Evolutionary conservation across 352 stramenopile genomes (phyloP).

Genomic region (Globisporangium cylindrosporum): DNA sequence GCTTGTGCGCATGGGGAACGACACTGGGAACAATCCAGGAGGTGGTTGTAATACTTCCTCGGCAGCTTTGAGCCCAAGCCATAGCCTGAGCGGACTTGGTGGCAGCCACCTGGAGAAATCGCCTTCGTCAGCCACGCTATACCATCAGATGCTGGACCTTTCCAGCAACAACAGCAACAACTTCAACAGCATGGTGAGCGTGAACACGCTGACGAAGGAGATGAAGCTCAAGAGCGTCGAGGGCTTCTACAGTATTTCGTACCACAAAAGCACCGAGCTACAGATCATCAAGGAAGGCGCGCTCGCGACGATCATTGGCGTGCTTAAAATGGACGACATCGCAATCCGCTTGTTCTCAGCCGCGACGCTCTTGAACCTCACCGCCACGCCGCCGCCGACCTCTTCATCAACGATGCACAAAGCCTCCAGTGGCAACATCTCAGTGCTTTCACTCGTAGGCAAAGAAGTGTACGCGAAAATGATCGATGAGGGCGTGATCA

Average conservation of each 20-base stretch:
- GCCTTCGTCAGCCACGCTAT: constrained; percentile 12
- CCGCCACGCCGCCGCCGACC: constrained; percentile 14
- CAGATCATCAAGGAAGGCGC: constrained; percentile 71
- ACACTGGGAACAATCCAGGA: constrained; percentile 1
- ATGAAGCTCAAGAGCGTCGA: constrained; percentile 79
- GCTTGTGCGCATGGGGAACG: constrained; percentile 38
- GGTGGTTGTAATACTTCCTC: not conserved
- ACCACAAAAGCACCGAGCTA: constrained; percentile 63
- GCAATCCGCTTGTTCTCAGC: constrained; percentile 60
- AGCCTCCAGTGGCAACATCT: constrained; percentile 7
- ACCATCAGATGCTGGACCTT: constrained; percentile 28
- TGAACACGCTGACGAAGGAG: constrained; percentile 44
- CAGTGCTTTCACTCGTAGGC: constrained; percentile 25
- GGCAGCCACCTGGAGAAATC: constrained; percentile 8
- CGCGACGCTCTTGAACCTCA: constrained; percentile 79
- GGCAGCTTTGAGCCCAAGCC: not conserved
- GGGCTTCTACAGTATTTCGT: constrained; percentile 79
- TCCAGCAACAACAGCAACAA: constrained; percentile 8
- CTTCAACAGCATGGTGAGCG: constrained; percentile 16
- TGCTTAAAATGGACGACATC: constrained; percentile 71
- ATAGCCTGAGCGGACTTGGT: not conserved
- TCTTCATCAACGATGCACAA: not conserved
- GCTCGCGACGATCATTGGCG: constrained; percentile 47
- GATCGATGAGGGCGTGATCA: constrained; percentile 69
- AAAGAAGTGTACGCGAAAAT: constrained; percentile 64